A percentile compares a stretch with the other conserved stretches of the same genome.
These are phyloP conservation scores for Arabidopsis lyrata DNA, from an alignment of 441 rosid genomes.

Conservation along the genomic window DNA sequence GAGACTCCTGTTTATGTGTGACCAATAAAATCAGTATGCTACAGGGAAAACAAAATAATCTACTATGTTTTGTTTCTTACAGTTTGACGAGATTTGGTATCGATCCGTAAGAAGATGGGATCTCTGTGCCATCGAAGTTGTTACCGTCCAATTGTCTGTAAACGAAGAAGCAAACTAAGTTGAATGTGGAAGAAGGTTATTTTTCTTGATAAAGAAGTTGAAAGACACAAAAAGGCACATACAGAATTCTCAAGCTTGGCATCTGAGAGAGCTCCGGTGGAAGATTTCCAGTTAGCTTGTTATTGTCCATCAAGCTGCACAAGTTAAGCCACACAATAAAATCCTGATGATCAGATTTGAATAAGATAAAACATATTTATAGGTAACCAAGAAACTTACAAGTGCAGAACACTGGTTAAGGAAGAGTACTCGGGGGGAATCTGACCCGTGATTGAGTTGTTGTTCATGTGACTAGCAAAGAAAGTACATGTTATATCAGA, in stretches of 20 bases:
- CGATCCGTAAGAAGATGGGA: slow-evolving; percentile 72
- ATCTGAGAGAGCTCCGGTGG: slow-evolving; percentile 57
- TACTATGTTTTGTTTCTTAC: slow-evolving; percentile 51
- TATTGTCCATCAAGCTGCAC: slow-evolving; percentile 44
- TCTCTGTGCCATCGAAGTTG: slow-evolving; percentile 65
- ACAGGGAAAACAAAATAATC: background rate
- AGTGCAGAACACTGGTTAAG: slow-evolving; percentile 63
- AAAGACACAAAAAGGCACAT: slow-evolving; percentile 12
- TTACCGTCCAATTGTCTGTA: slow-evolving; percentile 88
- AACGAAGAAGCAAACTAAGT: slow-evolving; percentile 25
- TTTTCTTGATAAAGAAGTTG: slow-evolving; percentile 1
- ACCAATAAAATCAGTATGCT: slow-evolving; percentile 35
- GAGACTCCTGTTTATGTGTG: slow-evolving; percentile 68
- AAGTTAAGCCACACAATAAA: slow-evolving; percentile 10
- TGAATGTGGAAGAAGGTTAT: slow-evolving; percentile 11
- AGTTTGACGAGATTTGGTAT: slow-evolving; percentile 63
- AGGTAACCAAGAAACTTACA: slow-evolving; percentile 57
- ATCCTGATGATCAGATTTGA: slow-evolving; percentile 5
- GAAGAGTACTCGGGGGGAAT: slow-evolving; percentile 72
- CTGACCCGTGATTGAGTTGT: slow-evolving; percentile 79
- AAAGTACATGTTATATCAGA: slow-evolving; percentile 1
- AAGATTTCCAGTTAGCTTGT: slow-evolving; percentile 43
- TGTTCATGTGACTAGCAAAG: slow-evolving; percentile 79
- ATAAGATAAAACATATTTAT: background rate
- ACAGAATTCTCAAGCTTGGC: slow-evolving; percentile 43